Evolutionary conservation across 2,329 filamentous ascomycete species (phyloP).

Genomic region (Cercospora janseana): DNA sequence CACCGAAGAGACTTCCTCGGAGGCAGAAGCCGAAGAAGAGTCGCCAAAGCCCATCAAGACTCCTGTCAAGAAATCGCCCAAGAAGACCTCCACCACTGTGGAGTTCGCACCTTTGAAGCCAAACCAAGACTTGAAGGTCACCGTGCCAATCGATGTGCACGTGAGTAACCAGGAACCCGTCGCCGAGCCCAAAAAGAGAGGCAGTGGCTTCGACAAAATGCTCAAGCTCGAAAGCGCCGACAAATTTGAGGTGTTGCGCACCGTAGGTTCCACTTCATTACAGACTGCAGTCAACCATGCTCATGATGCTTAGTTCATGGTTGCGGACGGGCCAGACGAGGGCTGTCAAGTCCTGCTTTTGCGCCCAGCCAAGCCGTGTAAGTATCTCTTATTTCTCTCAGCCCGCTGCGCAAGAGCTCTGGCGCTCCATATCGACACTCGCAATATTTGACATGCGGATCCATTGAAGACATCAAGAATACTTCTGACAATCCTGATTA

Average conservation of each 20-base stretch:
- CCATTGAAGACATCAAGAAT: no score
- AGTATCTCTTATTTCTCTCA: conserved; percentile 34
- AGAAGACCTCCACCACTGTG: conserved; percentile 8
- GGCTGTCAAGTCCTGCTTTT: conserved; percentile 40
- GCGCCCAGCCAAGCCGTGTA: conserved; percentile 37
- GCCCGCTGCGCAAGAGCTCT: conserved; percentile 34
- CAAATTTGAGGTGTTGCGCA: conserved; percentile 36
- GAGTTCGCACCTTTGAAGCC: conserved; percentile 22
- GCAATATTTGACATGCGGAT: no score
- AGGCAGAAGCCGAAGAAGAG: conserved; percentile 11
- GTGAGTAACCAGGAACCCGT: conserved; percentile 27
- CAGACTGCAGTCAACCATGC: conserved; percentile 7
- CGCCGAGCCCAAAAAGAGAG: conserved; percentile 25
- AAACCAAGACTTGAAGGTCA: conserved; percentile 16
- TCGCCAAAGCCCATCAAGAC: conserved; percentile 16
- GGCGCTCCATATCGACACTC: no score
- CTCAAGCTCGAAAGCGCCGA: conserved; percentile 35
- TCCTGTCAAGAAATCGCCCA: conserved; percentile 11
- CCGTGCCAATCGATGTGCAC: conserved; percentile 30
- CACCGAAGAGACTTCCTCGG: background rate
- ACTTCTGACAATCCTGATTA: no score
- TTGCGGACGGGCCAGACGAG: conserved; percentile 35
- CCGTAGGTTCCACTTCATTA: conserved; percentile 27
- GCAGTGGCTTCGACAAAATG: conserved; percentile 29
- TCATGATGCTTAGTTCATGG: conserved; percentile 22